phyloP scores from a whole-genome alignment of 306 rosid species.

The Vigna nakashimae region DNA sequence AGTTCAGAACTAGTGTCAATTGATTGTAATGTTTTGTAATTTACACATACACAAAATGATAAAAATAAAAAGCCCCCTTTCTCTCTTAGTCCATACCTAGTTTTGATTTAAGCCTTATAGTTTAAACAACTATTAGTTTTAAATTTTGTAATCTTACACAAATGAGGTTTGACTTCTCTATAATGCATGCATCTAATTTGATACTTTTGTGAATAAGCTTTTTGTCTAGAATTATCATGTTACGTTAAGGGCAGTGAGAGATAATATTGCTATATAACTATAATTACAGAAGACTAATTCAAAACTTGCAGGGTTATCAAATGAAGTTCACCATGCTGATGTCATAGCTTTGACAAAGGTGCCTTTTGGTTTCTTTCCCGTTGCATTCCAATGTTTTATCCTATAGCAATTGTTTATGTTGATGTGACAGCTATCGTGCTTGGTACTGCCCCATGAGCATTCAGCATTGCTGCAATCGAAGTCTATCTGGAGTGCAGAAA shows the following conservation, averaged over 20 bases:
- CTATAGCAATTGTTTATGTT: slow-evolving; percentile 38
- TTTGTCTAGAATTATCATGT: slow-evolving; percentile 29
- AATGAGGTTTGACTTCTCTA: neutral
- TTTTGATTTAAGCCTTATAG: neutral
- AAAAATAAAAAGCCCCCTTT: too few species aligned
- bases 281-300: slow-evolving; percentile 33
- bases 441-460: slow-evolving; percentile 76
- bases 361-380: slow-evolving; percentile 15
- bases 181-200: neutral
- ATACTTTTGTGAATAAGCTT: slow-evolving; percentile 18
- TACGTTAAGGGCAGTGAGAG: neutral
- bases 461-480: slow-evolving; percentile 69
- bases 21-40: too few species aligned
- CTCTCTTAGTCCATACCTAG: too few species aligned
- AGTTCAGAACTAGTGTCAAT: too few species aligned
- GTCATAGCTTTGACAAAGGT: slow-evolving; percentile 86
- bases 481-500: slow-evolving; percentile 88
- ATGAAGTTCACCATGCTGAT: slow-evolving; percentile 70
- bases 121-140: neutral
- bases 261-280: slow-evolving; percentile 32
- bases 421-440: slow-evolving; percentile 78
- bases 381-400: slow-evolving; percentile 36
- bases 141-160: neutral
- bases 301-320: slow-evolving; percentile 62
- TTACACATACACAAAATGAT: too few species aligned